Evolutionary conservation across 768 basidiomycete genomes (phyloP).

Genomic region (Tylopilus rubrobrunneus): DNA sequence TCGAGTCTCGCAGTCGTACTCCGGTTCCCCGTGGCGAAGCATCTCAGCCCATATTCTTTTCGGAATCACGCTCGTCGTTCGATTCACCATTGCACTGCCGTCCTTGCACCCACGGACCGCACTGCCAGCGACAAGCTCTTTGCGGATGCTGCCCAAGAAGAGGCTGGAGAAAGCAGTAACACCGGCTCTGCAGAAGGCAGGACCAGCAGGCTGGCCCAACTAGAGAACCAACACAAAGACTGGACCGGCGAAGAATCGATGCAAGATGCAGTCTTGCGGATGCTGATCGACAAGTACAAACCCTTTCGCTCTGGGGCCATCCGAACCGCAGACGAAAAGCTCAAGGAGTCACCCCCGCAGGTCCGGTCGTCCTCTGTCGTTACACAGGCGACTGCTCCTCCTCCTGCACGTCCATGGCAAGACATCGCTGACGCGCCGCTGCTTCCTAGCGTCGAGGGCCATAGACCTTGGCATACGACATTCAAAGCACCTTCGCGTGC

Average conservation of each 20-base stretch:
- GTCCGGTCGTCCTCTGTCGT: slow-evolving; percentile 22
- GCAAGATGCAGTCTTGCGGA: slow-evolving; percentile 69
- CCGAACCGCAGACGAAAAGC: slow-evolving; percentile 60
- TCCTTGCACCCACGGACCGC: slow-evolving; percentile 10
- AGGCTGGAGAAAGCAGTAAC: slow-evolving; percentile 33
- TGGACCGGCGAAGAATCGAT: slow-evolving; percentile 78
- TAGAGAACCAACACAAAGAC: slow-evolving; percentile 52
- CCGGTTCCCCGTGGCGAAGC: neutral
- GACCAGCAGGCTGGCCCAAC: slow-evolving; percentile 21
- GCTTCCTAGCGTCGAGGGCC: slow-evolving; percentile 51
- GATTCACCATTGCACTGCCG: slow-evolving; percentile 3
- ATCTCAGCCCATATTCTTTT: neutral
- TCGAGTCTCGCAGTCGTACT: neutral
- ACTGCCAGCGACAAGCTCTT: slow-evolving; percentile 60
- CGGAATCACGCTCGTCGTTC: neutral
- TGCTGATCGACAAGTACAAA: slow-evolving; percentile 87
- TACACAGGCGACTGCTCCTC: neutral
- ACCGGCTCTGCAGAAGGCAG: slow-evolving; percentile 7
- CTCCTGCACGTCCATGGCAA: slow-evolving; percentile 2
- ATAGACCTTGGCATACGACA: slow-evolving; percentile 68
- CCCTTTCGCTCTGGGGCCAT: slow-evolving; percentile 64
- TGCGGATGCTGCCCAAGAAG: slow-evolving; percentile 57
- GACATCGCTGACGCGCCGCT: slow-evolving; percentile 42
- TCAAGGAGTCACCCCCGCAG: slow-evolving; percentile 47
- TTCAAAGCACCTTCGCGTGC: slow-evolving; percentile 60